Base-by-base conservation (phyloP, 2,329 filamentous ascomycete species). In the Fusarium tricinctum region DNA sequence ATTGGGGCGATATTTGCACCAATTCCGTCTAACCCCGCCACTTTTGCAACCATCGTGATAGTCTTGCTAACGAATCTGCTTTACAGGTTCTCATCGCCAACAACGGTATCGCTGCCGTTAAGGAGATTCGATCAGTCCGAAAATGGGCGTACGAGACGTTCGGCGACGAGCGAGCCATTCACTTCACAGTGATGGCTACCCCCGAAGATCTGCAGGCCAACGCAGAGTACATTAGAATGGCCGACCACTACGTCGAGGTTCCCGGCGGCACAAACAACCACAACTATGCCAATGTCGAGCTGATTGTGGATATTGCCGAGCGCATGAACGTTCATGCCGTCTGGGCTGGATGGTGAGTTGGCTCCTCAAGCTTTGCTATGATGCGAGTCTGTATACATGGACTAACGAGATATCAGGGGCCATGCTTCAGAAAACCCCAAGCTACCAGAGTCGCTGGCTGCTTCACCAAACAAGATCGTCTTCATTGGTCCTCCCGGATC, bases 111-210 rank as follows among this genome's bases (percentile, higher is more conserved):
- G 96, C 96, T 51, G 96, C 96, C 78, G 96, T 99, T 81, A 99
- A 99, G 84, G 96, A 99, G 83, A 99, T 99, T 79, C 91, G 96
- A 81, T 98, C 95, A 63, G 95, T 99, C 78, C 92, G 96, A 81
- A 99, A 98, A 94, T 99, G 96, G 96, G 96, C 96, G 66, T 99
- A 99, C 89, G 96, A 99, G 84, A 97, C 93, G 9, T 99, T 99
- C 79, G 95, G 96, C 83, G 94, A 99, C 83, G 96, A 99, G 86
- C 89, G 92, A 77, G 96, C 95, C 75, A 97, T 99, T 78, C 94
- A 98, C 79, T 99, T 99, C 84, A 99, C 96, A 68, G 96, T 99
- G 79, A 99, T 99, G 96, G 96, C 96, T 74, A 99, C 96, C 39
- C 96, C 96, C 49, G 96, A 99, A 83, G 96, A 99, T 90, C 82